Conservation (phyloP, 2,329 filamentous ascomycete species). For the Microdochium bolleyi region DNA sequence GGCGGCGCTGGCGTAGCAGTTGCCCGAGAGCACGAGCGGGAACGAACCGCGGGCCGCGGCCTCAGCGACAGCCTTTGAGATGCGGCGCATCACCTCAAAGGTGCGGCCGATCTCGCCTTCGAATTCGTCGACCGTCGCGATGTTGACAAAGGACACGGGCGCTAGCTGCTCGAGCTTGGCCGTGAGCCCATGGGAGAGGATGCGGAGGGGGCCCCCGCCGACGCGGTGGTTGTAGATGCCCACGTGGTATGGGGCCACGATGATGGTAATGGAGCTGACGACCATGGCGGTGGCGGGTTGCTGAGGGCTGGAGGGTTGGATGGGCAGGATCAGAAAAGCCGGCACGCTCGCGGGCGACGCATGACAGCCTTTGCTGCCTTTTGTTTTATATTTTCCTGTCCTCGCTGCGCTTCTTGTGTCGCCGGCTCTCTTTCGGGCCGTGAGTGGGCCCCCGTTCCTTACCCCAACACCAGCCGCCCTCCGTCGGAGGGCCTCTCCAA, state of each 20-base stretch:
- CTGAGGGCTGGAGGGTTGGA: no score
- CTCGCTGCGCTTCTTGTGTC: no score
- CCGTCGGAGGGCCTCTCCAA: no score
- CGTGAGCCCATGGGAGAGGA: constrained; percentile 20
- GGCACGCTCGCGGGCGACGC: no score
- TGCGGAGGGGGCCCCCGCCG: constrained; percentile 25
- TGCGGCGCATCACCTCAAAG: constrained; percentile 29
- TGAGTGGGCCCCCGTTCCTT: no score
- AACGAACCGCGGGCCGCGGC: constrained; percentile 19
- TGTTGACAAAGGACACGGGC: constrained; percentile 15
- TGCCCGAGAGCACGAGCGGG: constrained; percentile 28
- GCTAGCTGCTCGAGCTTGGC: constrained; percentile 2
- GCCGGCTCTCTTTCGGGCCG: no score
- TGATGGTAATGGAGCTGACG: constrained; percentile 19
- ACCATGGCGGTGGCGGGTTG: no score
- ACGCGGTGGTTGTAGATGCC: constrained; percentile 25
- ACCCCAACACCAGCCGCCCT: no score
- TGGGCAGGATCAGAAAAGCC: no score
- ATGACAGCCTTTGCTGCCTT: no score
- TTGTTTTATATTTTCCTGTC: no score
- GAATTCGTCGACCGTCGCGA: constrained; percentile 23
- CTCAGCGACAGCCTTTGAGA: constrained; percentile 19
- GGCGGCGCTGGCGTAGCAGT: constrained; percentile 26
- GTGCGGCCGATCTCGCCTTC: constrained; percentile 29
- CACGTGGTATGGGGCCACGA: constrained; percentile 30